These are phyloP conservation scores for Saitozyma sp. DNA, from an alignment of 768 basidiomycete genomes.

Conservation along the genomic window DNA sequence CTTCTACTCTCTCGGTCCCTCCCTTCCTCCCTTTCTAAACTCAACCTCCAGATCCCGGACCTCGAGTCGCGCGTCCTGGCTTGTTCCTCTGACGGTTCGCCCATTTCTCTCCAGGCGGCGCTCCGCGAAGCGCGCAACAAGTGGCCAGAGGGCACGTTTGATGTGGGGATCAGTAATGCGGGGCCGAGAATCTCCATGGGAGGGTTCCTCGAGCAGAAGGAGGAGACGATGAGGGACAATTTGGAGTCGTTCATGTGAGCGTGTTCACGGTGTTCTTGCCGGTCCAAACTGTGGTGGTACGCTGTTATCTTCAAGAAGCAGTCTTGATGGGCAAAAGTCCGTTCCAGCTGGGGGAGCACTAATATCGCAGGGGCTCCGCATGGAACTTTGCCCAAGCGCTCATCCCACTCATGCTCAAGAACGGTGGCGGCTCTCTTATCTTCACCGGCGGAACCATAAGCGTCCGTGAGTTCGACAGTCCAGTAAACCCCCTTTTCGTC, in stretches of 20 bases:
- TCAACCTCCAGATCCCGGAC: slow-evolving; percentile 22
- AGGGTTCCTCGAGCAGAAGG: slow-evolving; percentile 32
- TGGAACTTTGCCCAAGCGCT: slow-evolving; percentile 34
- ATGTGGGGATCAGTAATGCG: slow-evolving; percentile 45
- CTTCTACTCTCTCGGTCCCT: slow-evolving; percentile 43
- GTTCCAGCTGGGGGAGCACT: too few relatives aligned
- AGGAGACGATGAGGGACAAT: slow-evolving; percentile 26
- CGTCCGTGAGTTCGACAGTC: slow-evolving; percentile 46
- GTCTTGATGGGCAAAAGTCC: not conserved
- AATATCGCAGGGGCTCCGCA: not conserved
- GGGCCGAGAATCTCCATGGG: slow-evolving; percentile 31
- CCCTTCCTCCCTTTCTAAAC: slow-evolving; percentile 29
- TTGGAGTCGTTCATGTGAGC: slow-evolving; percentile 41
- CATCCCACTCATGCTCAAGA: slow-evolving; percentile 25
- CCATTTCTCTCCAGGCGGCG: slow-evolving; percentile 23
- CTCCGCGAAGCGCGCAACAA: slow-evolving; percentile 27
- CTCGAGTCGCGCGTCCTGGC: slow-evolving; percentile 19
- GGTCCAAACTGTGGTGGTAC: too few relatives aligned
- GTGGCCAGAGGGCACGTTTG: slow-evolving; percentile 38
- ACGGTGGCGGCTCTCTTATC: too few relatives aligned
- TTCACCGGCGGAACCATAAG: slow-evolving; percentile 27
- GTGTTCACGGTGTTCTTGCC: too few relatives aligned
- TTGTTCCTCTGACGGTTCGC: slow-evolving; percentile 28
- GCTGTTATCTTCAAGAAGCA: too few relatives aligned
- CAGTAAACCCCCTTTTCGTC: too few relatives aligned